These are phyloP conservation scores for Phytopythium sindhum DNA, from an alignment of 352 stramenopile species.

Conservation along the genomic window DNA sequence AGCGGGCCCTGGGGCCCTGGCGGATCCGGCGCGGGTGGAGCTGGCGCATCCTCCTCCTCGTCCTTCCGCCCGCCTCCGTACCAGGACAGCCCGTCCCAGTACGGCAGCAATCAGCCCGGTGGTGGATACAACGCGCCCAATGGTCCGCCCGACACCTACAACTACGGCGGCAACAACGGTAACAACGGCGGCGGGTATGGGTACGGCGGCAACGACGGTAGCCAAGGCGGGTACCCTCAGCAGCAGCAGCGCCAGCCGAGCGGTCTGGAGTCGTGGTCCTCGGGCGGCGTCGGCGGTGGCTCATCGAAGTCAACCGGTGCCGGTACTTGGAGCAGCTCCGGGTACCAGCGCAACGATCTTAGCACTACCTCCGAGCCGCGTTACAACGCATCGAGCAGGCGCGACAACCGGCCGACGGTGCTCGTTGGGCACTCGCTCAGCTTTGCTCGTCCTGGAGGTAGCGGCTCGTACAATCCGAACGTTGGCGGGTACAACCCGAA, in stretches of 20 bases:
- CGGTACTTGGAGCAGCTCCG: conserved; percentile 77
- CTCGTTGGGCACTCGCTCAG: conserved; percentile 76
- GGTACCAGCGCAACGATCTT: conserved; percentile 76
- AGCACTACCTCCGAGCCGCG: conserved; percentile 29
- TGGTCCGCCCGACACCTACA: conserved; percentile 11
- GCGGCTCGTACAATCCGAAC: conserved; percentile 34
- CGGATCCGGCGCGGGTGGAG: not conserved
- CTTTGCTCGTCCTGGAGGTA: conserved; percentile 55
- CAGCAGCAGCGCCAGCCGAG: conserved; percentile 25
- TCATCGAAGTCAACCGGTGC: conserved; percentile 35
- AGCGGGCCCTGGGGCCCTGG: conserved; percentile 42
- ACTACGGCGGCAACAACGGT: not conserved
- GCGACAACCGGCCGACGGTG: conserved; percentile 84
- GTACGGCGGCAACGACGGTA: conserved; percentile 15
- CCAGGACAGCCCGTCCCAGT: conserved; percentile 38
- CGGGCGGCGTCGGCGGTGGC: conserved; percentile 20
- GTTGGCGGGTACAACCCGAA: conserved; percentile 41
- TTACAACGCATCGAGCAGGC: conserved; percentile 43
- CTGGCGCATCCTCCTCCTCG: conserved; percentile 7
- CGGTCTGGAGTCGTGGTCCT: conserved; percentile 60
- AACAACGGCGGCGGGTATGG: conserved; percentile 18
- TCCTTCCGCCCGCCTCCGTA: conserved; percentile 50
- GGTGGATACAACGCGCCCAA: conserved; percentile 17
- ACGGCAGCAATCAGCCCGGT: conserved; percentile 4
- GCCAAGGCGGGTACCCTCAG: conserved; percentile 25